These are phyloP conservation scores for Tricholoma sp. DNA, from an alignment of 768 basidiomycete genomes.

Conservation along the genomic window DNA sequence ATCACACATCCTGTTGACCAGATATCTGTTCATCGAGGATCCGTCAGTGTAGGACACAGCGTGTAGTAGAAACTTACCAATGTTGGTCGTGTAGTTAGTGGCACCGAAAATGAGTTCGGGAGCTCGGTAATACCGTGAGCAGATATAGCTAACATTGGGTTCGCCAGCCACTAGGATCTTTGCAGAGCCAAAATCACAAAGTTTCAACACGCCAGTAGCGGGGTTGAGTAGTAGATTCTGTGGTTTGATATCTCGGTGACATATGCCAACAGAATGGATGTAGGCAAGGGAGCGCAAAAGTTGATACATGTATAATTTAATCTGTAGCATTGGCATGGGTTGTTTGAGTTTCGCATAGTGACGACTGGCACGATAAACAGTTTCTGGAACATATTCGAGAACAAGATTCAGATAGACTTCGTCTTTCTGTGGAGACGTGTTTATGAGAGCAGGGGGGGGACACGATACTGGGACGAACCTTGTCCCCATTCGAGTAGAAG, in stretches of 20 bases:
- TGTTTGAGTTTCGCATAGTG: conserved; percentile 99
- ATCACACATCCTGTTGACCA: conserved; percentile 99
- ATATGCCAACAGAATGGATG: conserved; percentile 99
- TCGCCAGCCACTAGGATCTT: conserved; percentile 98
- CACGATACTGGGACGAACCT: conserved; percentile 49
- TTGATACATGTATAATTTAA: conserved; percentile 99
- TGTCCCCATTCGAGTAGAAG: conserved; percentile 99
- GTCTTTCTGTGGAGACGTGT: conserved; percentile 68
- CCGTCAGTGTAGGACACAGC: conserved; percentile 4
- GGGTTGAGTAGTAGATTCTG: conserved; percentile 98
- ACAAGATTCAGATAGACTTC: conserved; percentile 99
- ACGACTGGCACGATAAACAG: conserved; percentile 96
- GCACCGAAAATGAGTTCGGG: conserved; percentile 99
- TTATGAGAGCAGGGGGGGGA: conserved; percentile 8
- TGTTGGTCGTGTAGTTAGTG: conserved; percentile 99
- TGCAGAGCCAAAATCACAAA: conserved; percentile 98
- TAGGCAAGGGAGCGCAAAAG: conserved; percentile 96
- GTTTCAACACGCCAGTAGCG: conserved; percentile 91
- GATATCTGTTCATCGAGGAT: conserved; percentile 58
- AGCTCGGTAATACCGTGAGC: conserved; percentile 98
- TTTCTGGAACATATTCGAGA: conserved; percentile 98
- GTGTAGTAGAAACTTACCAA: conserved; percentile 54
- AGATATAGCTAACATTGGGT: conserved; percentile 99
- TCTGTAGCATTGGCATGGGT: conserved; percentile 99
- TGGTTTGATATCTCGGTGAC: conserved; percentile 99